These are phyloP conservation scores for Miscanthus sacchariflorus DNA, from an alignment of 202 grass and related monocot genomes.

Conservation along the genomic window DNA sequence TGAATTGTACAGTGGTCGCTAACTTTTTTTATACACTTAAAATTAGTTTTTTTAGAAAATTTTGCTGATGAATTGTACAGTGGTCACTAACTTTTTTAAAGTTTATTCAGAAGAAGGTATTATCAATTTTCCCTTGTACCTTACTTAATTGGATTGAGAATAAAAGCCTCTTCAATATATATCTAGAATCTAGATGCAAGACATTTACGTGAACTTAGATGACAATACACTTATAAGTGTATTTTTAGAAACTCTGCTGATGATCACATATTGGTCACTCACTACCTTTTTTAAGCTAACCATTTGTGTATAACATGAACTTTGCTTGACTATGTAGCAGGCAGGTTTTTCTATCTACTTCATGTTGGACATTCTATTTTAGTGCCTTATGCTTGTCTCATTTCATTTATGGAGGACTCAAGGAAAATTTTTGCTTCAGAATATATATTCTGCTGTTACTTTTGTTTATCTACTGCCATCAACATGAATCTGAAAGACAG, in stretches of 20 bases:
- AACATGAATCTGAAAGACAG: not conserved
- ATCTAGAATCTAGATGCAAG: not conserved
- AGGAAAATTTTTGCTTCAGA: not conserved
- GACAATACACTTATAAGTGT: not conserved
- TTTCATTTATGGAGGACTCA: not conserved
- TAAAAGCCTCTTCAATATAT: not conserved
- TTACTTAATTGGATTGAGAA: conserved; percentile 21
- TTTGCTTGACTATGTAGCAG: not conserved
- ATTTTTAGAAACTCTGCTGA: not conserved
- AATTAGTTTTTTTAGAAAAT: not conserved
- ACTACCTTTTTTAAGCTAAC: not conserved
- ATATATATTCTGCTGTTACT: not conserved
- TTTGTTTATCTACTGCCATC: not conserved
- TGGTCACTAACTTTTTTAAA: not conserved
- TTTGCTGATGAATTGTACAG: not conserved
- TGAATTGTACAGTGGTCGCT: not conserved
- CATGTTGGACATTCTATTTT: not conserved
- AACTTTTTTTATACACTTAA: not conserved
- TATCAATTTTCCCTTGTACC: not conserved
- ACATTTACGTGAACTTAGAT: not conserved
- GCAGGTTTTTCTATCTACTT: not conserved
- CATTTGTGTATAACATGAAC: not conserved
- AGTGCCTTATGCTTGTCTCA: not conserved
- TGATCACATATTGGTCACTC: not conserved
- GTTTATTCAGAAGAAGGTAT: conserved; percentile 26